Percentiles rank a stretch among this genome's conserved stretches.
Conservation (phyloP, 2,329 filamentous ascomycete species). For the Phaeosphaeriaceae sp. region DNA sequence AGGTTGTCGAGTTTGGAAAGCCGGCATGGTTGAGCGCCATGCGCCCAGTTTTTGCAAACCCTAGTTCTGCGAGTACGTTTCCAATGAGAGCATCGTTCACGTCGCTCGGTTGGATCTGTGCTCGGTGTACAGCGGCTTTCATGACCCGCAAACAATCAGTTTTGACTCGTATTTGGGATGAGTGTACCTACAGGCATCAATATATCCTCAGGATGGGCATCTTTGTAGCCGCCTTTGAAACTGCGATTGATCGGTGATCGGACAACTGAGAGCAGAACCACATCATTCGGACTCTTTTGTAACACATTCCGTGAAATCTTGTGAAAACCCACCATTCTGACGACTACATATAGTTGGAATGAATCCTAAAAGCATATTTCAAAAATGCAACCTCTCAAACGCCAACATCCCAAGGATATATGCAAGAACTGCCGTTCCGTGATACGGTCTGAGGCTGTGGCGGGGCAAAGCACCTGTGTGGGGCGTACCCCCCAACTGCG, state of each 20-base stretch:
- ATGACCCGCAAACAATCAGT: conserved; percentile 66
- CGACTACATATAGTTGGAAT: conserved; percentile 3
- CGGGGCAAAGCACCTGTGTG: conserved; percentile 38
- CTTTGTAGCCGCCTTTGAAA: conserved; percentile 92
- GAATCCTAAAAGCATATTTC: conserved; percentile 1
- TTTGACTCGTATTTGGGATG: conserved; percentile 71
- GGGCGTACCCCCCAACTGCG: conserved; percentile 44
- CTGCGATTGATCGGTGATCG: conserved; percentile 88
- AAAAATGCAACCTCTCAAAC: conserved; percentile 5
- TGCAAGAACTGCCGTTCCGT: conserved; percentile 31
- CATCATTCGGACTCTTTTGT: conserved; percentile 87
- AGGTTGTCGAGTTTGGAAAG: conserved; percentile 85
- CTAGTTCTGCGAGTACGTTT: conserved; percentile 80
- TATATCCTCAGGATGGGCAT: conserved; percentile 86
- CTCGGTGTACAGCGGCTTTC: conserved; percentile 59
- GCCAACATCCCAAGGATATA: conserved; percentile 7
- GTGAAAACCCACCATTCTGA: conserved; percentile 38
- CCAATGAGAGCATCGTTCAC: conserved; percentile 55
- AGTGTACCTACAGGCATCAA: conserved; percentile 61
- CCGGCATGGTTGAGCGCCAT: conserved; percentile 88
- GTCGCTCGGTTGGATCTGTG: conserved; percentile 30
- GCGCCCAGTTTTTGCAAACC: conserved; percentile 88
- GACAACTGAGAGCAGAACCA: conserved; percentile 89
- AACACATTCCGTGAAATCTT: conserved; percentile 64
- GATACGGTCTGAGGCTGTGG: conserved; percentile 26